Evolutionary conservation across 129 eudicot species (phyloP).

Genomic region (Smallanthus sonchifolius): DNA sequence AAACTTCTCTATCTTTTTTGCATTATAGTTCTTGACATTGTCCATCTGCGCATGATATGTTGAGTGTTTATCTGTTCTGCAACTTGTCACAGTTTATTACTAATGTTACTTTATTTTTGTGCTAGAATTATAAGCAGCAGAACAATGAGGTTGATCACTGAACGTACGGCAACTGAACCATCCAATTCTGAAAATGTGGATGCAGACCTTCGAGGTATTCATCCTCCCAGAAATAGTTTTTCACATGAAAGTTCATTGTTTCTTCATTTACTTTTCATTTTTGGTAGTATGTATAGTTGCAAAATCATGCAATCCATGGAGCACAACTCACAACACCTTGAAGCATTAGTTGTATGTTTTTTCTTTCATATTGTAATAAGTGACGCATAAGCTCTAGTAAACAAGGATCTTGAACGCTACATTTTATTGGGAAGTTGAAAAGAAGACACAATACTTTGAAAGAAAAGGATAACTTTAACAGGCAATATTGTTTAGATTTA

Average conservation of each 20-base stretch:
- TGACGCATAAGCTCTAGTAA: neutral
- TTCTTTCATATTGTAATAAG: neutral
- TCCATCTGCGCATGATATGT: neutral
- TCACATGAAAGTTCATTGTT: neutral
- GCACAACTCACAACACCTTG: neutral
- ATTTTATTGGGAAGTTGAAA: too few species aligned
- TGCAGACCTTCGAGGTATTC: conserved; percentile 65
- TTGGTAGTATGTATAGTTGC: neutral
- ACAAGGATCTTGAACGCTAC: neutral
- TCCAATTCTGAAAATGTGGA: conserved; percentile 55
- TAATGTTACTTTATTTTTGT: conserved; percentile 16
- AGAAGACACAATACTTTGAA: too few species aligned
- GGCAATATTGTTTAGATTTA: too few species aligned
- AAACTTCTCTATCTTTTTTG: neutral
- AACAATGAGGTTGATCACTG: conserved; percentile 68
- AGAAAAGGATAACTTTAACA: too few species aligned
- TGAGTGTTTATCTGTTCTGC: neutral
- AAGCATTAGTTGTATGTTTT: neutral
- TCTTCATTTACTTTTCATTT: neutral
- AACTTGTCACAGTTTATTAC: conserved; percentile 17
- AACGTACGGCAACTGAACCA: conserved; percentile 52
- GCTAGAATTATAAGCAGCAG: conserved; percentile 79
- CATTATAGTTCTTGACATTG: neutral
- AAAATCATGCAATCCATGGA: neutral
- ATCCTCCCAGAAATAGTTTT: neutral